Conservation (phyloP, 345 rosid genomes). For the Populus simonii region DNA sequence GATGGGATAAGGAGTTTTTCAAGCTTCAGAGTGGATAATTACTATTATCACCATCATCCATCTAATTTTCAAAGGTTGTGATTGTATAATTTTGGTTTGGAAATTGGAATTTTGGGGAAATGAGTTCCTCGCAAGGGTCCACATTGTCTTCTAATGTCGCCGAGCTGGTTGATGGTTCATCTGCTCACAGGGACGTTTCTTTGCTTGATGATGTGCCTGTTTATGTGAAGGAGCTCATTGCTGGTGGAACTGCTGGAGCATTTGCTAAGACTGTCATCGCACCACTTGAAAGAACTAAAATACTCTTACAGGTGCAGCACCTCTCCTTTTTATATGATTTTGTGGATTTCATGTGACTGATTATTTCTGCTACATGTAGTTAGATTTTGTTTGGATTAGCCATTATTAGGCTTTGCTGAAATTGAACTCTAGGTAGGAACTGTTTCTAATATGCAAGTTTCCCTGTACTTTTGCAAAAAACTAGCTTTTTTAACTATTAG, state of each 20-base stretch:
- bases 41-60: neutral
- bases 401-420: neutral
- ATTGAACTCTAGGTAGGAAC: neutral
- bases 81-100: conserved; percentile 14
- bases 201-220: conserved; percentile 63
- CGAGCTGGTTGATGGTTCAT: conserved; percentile 57
- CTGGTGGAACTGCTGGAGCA: conserved; percentile 95
- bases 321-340: neutral
- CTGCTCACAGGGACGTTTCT: conserved; percentile 36
- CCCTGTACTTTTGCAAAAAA: neutral
- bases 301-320: conserved; percentile 73
- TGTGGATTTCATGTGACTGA: neutral
- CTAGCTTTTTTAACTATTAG: neutral
- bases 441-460: neutral
- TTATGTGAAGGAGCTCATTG: conserved; percentile 81
- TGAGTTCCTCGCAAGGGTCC: conserved; percentile 74
- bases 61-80: conserved; percentile 1
- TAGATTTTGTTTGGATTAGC: neutral
- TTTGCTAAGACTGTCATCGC: conserved; percentile 91
- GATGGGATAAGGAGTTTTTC: conserved; percentile 83
- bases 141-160: conserved; percentile 62
- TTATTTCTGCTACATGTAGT: neutral
- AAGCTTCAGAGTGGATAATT: conserved; percentile 57
- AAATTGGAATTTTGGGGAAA: conserved; percentile 20
- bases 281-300: conserved; percentile 84